Evolutionary conservation across 208 protist genomes (phyloP).

Genomic region (Crithidia expoeki): DNA sequence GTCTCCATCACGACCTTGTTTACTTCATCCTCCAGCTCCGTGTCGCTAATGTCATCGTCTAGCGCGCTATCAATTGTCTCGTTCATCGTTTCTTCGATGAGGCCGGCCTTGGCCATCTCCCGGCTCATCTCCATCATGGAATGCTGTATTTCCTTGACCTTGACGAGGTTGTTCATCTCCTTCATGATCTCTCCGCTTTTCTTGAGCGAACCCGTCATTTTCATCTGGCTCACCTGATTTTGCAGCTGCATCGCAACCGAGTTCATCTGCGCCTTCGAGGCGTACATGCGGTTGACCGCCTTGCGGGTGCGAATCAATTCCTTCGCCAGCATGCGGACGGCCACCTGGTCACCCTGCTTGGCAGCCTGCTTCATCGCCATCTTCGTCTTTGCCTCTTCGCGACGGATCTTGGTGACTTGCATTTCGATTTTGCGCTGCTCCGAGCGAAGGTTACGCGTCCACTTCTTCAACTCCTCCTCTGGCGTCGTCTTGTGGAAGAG

Average conservation of each 20-base stretch:
- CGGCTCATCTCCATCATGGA: conserved; percentile 81
- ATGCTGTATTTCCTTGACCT: conserved; percentile 77
- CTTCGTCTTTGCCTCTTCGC: conserved; percentile 89
- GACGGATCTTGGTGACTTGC: conserved; percentile 78
- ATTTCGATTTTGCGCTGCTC: conserved; percentile 87
- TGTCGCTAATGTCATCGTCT: conserved; percentile 85
- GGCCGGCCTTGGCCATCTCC: conserved; percentile 90
- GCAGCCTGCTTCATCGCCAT: conserved; percentile 78
- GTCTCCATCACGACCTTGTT: conserved; percentile 89
- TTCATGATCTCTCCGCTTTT: conserved; percentile 85
- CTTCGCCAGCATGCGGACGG: conserved; percentile 85
- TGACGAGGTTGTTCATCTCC: conserved; percentile 85
- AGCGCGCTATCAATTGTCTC: conserved; percentile 86
- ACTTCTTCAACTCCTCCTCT: conserved; percentile 79
- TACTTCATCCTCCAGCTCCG: conserved; percentile 89
- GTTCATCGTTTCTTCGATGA: conserved; percentile 92
- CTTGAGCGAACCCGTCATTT: conserved; percentile 72
- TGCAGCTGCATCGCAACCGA: conserved; percentile 89
- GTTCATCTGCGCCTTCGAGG: conserved; percentile 92
- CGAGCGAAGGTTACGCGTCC: conserved; percentile 72
- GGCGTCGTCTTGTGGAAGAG: conserved; percentile 69
- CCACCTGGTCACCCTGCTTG: conserved; percentile 70
- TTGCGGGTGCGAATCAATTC: conserved; percentile 83
- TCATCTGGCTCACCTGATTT: conserved; percentile 82
- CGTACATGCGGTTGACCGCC: conserved; percentile 80